Base-by-base conservation (phyloP, 1,284 basidiomycete genomes). In the Waitea zeae region DNA sequence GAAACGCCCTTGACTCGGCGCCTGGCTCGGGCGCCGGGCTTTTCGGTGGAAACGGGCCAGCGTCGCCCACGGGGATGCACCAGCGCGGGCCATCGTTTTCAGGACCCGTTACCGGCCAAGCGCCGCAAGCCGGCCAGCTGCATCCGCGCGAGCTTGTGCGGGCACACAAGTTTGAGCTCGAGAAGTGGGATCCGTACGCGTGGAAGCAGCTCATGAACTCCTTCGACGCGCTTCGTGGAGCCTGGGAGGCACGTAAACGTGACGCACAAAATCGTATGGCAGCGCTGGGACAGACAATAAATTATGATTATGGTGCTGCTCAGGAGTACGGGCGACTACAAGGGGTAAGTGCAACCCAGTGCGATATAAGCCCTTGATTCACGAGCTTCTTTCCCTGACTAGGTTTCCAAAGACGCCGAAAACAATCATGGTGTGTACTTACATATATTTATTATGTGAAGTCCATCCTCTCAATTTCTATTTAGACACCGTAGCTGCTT, bases 81-180 rank as follows among this genome's bases (percentile, higher is more conserved):
- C n/a, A n/a, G n/a, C 13, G 18, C 31, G n/a, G 28, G 27, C 2
- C 36, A 34, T 12, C 34, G 37, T 2, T 40, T 38, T 9, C 40
- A 42, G 15, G 44, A 40, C 19, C 34, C 42, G 14, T 34, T 40
- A 11, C n/a, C n/a, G n/a, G n/a, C n/a, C 30, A 18, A 18, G 12
- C 18, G 14, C 30, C 11, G 12, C 30, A 31, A 26, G n/a, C 22
- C 18, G 33, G 32, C 35, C 11, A 12, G 17, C 30, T 44, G 33
- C 57, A 59, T 38, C 57, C 57, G 32, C 49, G 57, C 20, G 41
- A 52, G 29, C 57, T 48, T 39, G 50, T 58, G n/a, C 52, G 46
- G 30, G 28, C 46, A 20, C 50, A 58, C 43, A 58, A 57, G 39
- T 39, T 44, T 5, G 54, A 57, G 44, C 46, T 59, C 22, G 57